Percentiles rank a stretch among this genome's conserved stretches.
These are phyloP conservation scores for Gaeumannomyces sp. DNA, from an alignment of 2,329 filamentous ascomycete genomes.

Conservation along the genomic window DNA sequence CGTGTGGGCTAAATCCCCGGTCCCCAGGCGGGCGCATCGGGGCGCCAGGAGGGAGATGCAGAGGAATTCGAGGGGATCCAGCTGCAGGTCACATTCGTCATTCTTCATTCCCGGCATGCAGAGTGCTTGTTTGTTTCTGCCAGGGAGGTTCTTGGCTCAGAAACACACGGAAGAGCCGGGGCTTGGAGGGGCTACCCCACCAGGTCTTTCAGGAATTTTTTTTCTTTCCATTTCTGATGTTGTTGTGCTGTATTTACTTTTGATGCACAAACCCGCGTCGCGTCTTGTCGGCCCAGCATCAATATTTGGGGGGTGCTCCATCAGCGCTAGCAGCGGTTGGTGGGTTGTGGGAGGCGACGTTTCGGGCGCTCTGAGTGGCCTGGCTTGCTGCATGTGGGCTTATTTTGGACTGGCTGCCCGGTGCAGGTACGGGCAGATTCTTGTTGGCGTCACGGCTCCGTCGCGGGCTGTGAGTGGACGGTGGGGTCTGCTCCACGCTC, in stretches of 20 bases:
- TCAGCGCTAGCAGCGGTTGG: no score
- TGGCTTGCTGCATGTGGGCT: not conserved
- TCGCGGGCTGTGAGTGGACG: slow-evolving; percentile 7
- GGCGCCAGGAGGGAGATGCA: no score
- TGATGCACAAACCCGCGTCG: not conserved
- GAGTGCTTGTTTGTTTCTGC: no score
- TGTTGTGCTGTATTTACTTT: not conserved
- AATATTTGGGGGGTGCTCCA: not conserved
- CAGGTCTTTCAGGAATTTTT: not conserved
- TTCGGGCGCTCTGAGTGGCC: no score
- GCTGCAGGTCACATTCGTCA: not conserved
- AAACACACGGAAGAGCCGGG: not conserved
- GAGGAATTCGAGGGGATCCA: not conserved
- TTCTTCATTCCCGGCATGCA: not conserved
- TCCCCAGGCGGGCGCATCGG: no score
- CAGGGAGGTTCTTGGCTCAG: not conserved
- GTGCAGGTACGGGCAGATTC: not conserved
- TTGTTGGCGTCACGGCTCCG: slow-evolving; percentile 5
- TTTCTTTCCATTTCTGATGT: not conserved
- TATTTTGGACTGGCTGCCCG: not conserved
- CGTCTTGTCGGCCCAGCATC: not conserved
- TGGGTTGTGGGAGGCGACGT: no score
- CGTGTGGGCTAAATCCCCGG: no score
- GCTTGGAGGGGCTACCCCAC: not conserved
- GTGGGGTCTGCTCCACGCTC: slow-evolving; percentile 4